Base-by-base conservation (phyloP, 139 green algal species). In the Micractinium sp. region DNA sequence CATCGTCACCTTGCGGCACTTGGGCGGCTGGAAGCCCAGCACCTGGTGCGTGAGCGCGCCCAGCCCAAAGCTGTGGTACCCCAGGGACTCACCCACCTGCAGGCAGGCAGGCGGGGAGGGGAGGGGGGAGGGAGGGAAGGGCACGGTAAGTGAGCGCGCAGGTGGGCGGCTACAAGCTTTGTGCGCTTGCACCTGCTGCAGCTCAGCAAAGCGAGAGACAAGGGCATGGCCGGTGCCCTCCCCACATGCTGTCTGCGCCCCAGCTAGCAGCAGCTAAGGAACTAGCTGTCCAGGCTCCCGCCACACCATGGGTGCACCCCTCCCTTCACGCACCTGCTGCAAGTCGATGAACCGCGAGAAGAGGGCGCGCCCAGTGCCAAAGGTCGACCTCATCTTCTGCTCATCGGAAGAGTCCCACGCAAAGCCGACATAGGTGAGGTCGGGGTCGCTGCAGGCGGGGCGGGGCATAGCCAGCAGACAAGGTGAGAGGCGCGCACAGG, bases 341-440 rank as follows among this genome's bases (percentile, higher is more conserved):
- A 93, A 33, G 69, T 93, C 91, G 20, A 91, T 33, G 77, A 90
- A 93, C 61, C 76, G 61, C 0, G 78, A 56, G 36, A 90, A 90
- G 39, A 93, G 75, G 19, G 53, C 35, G 53, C 85, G 90, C 12
- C 89, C 89, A 47, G n/a, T 22, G 4, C 85, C 85, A 90, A 93
- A 93, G 36, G 91, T 92, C 19, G 47, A 29, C 63, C 38, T 15
- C 91, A 92, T 91, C 53, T 93, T 93, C 16, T 3, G 33, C 31
- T 93, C 89, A 35, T 93, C 91, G 2, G 85, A 47, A 0, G 33
- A 35, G 47, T 92, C 89, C 91, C 91, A 93, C 19, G 91, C 90
- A 41, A 89, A 93, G 29, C 76, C 82, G 67, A 93, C 90, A 61
- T 92, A 82, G 9, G 83, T 89, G 31, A 92, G 41, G 16, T 53